Conservation (phyloP, 1,284 basidiomycete species). For the Cryptococcus sp. region DNA sequence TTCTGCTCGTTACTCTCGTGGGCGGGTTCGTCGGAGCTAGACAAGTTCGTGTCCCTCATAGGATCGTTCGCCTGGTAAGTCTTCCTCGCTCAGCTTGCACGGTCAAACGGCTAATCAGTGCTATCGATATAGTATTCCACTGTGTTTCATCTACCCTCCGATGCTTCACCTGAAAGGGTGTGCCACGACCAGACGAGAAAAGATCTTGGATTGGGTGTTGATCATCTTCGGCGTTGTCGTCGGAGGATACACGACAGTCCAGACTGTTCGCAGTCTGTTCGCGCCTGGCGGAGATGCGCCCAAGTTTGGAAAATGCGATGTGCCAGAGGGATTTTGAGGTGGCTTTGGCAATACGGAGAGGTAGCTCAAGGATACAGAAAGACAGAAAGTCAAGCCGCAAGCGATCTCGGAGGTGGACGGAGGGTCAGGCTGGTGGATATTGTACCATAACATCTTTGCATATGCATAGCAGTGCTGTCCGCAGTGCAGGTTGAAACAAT, state of each 20-base stretch:
- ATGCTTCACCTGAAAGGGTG: constrained; percentile 90
- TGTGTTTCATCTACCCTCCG: constrained; percentile 92
- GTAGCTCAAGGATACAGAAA: not conserved
- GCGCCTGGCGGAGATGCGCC: constrained; percentile 27
- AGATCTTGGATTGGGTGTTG: constrained; percentile 72
- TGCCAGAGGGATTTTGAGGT: constrained; percentile 20
- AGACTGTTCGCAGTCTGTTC: constrained; percentile 50
- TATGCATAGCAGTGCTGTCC: not conserved
- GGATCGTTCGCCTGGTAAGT: constrained; percentile 92
- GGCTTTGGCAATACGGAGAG: not conserved
- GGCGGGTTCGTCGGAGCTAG: constrained; percentile 83
- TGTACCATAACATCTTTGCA: not conserved
- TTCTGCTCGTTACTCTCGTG: constrained; percentile 76
- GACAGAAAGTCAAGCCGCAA: not conserved
- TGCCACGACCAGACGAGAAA: constrained; percentile 71
- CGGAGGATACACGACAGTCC: constrained; percentile 70
- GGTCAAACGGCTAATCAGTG: not conserved
- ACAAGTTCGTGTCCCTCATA: constrained; percentile 95
- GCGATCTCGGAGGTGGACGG: not conserved
- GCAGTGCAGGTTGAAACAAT: not conserved
- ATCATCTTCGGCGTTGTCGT: constrained; percentile 80
- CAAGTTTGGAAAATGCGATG: constrained; percentile 46
- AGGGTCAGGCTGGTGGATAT: not conserved
- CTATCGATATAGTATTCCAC: constrained; percentile 67
- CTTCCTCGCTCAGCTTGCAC: not conserved